Percentiles rank a stretch among this genome's conserved stretches.
These are phyloP conservation scores for Cystobasidium slooffiae DNA, from an alignment of 1,284 basidiomycete species.

Conservation along the genomic window DNA sequence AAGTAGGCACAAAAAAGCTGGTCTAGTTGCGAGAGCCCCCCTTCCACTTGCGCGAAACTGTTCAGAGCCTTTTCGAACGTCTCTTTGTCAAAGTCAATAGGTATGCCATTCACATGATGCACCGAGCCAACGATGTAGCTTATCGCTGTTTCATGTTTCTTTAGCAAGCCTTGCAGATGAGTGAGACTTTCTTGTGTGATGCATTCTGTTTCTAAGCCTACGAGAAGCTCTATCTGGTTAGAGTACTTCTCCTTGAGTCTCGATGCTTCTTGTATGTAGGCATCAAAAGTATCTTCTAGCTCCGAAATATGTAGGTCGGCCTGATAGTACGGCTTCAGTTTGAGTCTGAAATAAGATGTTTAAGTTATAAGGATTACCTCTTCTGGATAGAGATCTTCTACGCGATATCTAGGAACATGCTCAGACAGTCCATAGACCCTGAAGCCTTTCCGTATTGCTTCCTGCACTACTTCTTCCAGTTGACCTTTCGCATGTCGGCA, in stretches of 20 bases:
- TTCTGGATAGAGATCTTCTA: slow-evolving; percentile 87
- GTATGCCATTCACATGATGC: slow-evolving; percentile 84
- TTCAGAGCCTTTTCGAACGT: slow-evolving; percentile 70
- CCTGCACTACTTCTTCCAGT: slow-evolving; percentile 76
- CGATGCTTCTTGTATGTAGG: slow-evolving; percentile 75
- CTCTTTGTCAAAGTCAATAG: slow-evolving; percentile 86
- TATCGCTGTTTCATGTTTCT: slow-evolving; percentile 65
- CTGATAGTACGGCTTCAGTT: slow-evolving; percentile 25
- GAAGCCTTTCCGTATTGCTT: slow-evolving; percentile 79
- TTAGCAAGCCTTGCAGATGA: slow-evolving; percentile 60
- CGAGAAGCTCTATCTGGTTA: slow-evolving; percentile 72
- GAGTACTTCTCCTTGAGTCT: slow-evolving; percentile 69
- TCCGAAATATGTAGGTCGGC: slow-evolving; percentile 46
- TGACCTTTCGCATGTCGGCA: slow-evolving; percentile 84
- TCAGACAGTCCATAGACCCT: slow-evolving; percentile 86
- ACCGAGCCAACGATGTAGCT: slow-evolving; percentile 93
- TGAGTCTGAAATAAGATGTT: background rate
- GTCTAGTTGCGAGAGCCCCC: slow-evolving; percentile 46
- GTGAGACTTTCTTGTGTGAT: slow-evolving; percentile 73
- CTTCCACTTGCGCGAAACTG: slow-evolving; percentile 56
- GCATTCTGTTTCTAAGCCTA: slow-evolving; percentile 92
- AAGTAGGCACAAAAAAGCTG: slow-evolving; percentile 72
- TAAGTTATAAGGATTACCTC: slow-evolving; percentile 67
- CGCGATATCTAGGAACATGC: slow-evolving; percentile 85
- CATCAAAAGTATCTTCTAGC: slow-evolving; percentile 66